Evolutionary conservation across 805 yeast species (phyloP).

Genomic region (Pichia heedii): DNA sequence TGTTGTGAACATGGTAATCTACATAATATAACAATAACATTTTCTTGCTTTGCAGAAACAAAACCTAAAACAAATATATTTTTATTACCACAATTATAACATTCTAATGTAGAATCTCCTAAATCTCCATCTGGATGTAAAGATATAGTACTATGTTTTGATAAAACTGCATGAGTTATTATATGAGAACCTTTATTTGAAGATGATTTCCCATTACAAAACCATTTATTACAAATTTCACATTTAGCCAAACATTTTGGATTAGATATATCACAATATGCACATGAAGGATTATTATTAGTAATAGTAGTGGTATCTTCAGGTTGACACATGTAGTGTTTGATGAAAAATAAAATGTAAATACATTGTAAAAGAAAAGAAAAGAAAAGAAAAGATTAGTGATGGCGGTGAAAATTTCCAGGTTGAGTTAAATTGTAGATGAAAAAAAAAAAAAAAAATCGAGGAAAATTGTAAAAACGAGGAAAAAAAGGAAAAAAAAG

Average conservation of each 20-base stretch:
- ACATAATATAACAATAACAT: slow-evolving; percentile 80
- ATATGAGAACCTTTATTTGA: slow-evolving; percentile 55
- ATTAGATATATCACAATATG: slow-evolving; percentile 68
- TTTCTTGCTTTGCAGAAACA: slow-evolving; percentile 78
- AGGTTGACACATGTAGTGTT: not conserved
- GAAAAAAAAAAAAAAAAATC: too few relatives aligned
- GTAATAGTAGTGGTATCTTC: not conserved
- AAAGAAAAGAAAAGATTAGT: too few relatives aligned
- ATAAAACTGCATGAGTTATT: slow-evolving; percentile 72
- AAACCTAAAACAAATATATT: slow-evolving; percentile 79
- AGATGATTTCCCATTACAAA: slow-evolving; percentile 65
- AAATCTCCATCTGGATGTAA: slow-evolving; percentile 73
- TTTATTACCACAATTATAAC: slow-evolving; percentile 80
- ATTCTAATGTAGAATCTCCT: slow-evolving; percentile 82
- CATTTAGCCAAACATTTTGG: slow-evolving; percentile 67
- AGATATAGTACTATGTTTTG: slow-evolving; percentile 66
- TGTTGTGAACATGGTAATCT: slow-evolving; percentile 80
- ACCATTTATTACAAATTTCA: slow-evolving; percentile 74
- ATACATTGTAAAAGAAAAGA: too few relatives aligned
- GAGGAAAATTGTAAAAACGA: too few relatives aligned
- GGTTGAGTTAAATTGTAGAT: too few relatives aligned
- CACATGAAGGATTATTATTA: slow-evolving; percentile 32
- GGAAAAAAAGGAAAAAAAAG: too few relatives aligned
- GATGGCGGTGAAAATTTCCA: too few relatives aligned
- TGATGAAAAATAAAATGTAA: too few relatives aligned